phyloP scores from a whole-genome alignment of 768 basidiomycete genomes.

The Leccinum disarticulatum region DNA sequence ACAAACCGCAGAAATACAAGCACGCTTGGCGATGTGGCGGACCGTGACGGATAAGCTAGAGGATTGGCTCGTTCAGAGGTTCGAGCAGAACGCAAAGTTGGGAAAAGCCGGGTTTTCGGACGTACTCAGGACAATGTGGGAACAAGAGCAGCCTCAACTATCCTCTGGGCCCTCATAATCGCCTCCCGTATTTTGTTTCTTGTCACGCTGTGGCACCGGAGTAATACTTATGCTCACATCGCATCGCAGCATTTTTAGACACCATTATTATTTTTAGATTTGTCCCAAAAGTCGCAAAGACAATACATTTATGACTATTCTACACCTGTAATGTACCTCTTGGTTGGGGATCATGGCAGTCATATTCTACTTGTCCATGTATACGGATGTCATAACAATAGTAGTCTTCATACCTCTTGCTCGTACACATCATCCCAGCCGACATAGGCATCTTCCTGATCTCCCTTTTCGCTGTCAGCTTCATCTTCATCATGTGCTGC shows the following conservation, averaged over 20 bases:
- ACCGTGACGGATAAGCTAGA: constrained; percentile 82
- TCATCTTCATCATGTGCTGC: constrained; percentile 21
- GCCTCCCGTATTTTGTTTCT: constrained; percentile 5
- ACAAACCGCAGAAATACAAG: constrained; percentile 92
- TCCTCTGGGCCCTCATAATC: constrained; percentile 32
- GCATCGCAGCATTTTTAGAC: constrained; percentile 24
- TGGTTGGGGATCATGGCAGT: constrained; percentile 4
- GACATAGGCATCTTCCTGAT: constrained; percentile 29
- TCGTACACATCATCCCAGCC: constrained; percentile 61
- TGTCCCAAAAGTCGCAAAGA: constrained; percentile 25
- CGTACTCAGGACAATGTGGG: constrained; percentile 78
- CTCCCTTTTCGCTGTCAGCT: constrained; percentile 42
- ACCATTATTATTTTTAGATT: constrained; percentile 19
- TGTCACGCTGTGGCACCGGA: constrained; percentile 9
- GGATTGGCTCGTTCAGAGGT: constrained; percentile 82
- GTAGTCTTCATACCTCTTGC: constrained; percentile 55
- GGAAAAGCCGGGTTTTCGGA: constrained; percentile 91
- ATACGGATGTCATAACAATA: background rate
- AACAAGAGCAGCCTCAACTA: constrained; percentile 56
- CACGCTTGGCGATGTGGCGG: constrained; percentile 78
- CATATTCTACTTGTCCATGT: constrained; percentile 1
- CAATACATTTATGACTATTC: constrained; percentile 30
- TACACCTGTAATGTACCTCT: constrained; percentile 24
- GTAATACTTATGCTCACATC: constrained; percentile 2
- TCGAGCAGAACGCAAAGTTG: constrained; percentile 87